Base-by-base conservation (phyloP, 1,139 yeast genomes). In the Protomyces gravidus region DNA sequence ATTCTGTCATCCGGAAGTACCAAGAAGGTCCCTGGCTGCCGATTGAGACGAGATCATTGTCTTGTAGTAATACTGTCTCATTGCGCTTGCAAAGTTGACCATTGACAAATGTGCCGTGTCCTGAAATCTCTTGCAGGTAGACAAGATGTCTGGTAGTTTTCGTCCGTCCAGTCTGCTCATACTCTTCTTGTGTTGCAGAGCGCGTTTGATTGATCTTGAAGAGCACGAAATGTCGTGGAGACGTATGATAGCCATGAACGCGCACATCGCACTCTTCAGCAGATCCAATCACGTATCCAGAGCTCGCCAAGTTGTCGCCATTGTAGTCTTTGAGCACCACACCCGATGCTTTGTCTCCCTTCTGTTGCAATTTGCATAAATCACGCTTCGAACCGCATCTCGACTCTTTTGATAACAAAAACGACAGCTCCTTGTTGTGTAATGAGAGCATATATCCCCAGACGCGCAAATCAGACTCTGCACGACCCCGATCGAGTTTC, bases 371-470 rank as follows among this genome's bases (percentile, higher is more conserved):
- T n/a, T 52, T 28, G 36, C 45, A 32, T 9, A 13, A 13, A 3
- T 33, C 28, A 25, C 45, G 17, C 30, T 53, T 53, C 4, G 45
- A 17, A 9, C 49, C 49, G 19, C 58, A 53, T 5, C 58, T 50
- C 4, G 51, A 46, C 21, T 53, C 58, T 33, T 53, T 53, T 4
- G 58, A 53, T 7, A 53, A 28, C 15, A 53, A 26, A 21, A 53
- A 53, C 13, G 58, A 46, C 23, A 53, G 27, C 6, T 17, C 28
- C 5, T 33, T 21, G 5, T 26, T n/a, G 21, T 50, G 30, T 3
- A 45, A 25, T 13, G 58, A 53, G 7, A 53, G 30, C 58, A 53
- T 53, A 32, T 53, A 53, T 9, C 58, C 58, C 58, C 58, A 53
- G 1, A 46, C 58, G 17, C 46, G 17, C 15, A 53, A 17, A 3